Evolutionary conservation across 2,329 filamentous ascomycete genomes (phyloP).

Genomic region (Hypomyces perniciosus): DNA sequence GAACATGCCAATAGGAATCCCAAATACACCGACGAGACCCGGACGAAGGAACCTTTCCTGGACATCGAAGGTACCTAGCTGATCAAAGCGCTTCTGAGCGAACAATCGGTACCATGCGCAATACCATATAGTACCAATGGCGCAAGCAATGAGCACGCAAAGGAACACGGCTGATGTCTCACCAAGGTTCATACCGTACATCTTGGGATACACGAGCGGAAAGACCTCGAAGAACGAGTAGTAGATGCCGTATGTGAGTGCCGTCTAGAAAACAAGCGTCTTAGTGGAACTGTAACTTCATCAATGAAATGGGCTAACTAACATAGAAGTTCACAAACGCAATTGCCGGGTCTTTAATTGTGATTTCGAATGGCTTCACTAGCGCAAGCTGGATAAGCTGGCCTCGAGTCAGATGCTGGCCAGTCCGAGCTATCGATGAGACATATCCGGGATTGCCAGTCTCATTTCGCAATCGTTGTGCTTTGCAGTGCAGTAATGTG

Average conservation of each 20-base stretch:
- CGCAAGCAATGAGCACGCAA: neutral
- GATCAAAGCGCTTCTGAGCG: neutral
- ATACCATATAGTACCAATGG: neutral
- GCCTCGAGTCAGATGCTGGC: no score
- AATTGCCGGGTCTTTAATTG: no score
- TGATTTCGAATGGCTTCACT: no score
- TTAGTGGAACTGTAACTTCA: no score
- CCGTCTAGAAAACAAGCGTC: neutral
- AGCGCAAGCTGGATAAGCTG: no score
- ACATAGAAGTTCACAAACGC: no score
- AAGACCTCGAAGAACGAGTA: neutral
- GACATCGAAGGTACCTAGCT: neutral
- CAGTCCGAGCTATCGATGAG: no score
- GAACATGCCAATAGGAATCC: neutral
- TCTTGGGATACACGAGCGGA: neutral
- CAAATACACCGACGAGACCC: neutral
- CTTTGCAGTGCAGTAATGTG: constrained; percentile 19
- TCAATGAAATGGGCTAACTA: no score
- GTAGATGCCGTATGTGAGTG: neutral
- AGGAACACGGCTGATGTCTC: neutral
- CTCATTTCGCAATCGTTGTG: no score
- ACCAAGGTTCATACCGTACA: neutral
- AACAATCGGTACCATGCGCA: neutral
- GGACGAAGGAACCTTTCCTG: neutral
- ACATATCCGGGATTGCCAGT: no score